phyloP scores from a whole-genome alignment of 345 rosid genomes.

The Abelmoschus esculentus region DNA sequence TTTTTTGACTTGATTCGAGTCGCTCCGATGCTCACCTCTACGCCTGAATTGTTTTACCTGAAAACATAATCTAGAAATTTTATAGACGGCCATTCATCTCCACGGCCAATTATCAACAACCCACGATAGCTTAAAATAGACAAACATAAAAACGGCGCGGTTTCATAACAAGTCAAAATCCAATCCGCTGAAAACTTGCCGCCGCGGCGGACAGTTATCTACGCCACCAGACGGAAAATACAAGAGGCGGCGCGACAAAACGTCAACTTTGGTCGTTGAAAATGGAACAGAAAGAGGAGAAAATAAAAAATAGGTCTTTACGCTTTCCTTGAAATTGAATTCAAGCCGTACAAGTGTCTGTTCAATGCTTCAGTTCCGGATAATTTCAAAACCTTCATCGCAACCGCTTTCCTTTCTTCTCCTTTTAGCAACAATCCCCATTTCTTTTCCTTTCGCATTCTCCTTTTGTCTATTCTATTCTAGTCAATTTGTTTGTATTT shows the following conservation, averaged over 20 bases:
- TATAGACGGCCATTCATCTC: too few species aligned
- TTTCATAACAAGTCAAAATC: background rate
- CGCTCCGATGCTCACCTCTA: too few species aligned
- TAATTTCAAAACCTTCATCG: background rate
- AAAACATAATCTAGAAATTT: too few species aligned
- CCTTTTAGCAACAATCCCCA: background rate
- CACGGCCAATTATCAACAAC: too few species aligned
- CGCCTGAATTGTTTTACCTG: too few species aligned
- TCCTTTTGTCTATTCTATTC: background rate
- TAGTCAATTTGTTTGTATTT: too few species aligned
- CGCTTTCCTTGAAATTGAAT: background rate
- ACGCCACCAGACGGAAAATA: background rate
- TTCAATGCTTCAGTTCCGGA: conserved; percentile 4
- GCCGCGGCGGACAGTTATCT: background rate
- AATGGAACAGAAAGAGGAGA: background rate
- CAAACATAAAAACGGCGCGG: too few species aligned
- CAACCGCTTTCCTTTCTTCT: background rate
- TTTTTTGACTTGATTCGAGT: too few species aligned
- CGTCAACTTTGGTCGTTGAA: background rate
- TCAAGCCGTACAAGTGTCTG: conserved; percentile 9
- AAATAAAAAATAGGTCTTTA: too few species aligned
- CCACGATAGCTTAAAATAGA: too few species aligned
- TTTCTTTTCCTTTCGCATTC: background rate
- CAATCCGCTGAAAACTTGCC: background rate
- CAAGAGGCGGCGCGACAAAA: background rate